Evolutionary conservation across 2,329 filamentous ascomycete species (phyloP).

Genomic region (Fusarium xyrophilum): DNA sequence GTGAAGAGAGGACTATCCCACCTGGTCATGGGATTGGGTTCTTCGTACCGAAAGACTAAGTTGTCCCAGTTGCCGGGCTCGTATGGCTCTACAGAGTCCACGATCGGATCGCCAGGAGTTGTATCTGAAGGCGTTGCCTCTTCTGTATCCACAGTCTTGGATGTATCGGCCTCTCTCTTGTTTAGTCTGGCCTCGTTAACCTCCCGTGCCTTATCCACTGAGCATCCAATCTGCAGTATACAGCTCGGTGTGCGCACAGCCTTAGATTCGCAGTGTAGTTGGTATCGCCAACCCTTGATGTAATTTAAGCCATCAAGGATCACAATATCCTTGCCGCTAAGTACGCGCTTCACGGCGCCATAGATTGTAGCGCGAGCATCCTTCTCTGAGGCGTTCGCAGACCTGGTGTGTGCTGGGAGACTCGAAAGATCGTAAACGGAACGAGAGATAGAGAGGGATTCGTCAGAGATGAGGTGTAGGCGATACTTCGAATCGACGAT

Average conservation of each 20-base stretch:
- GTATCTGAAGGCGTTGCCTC: neutral
- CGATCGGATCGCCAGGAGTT: neutral
- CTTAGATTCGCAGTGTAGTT: conserved; percentile 85
- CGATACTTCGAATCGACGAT: conserved; percentile 63
- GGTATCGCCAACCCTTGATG: conserved; percentile 89
- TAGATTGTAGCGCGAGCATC: conserved; percentile 79
- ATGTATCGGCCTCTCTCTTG: conserved; percentile 8
- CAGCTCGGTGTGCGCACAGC: conserved; percentile 77
- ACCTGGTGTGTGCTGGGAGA: conserved; percentile 66
- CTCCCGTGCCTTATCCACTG: conserved; percentile 57
- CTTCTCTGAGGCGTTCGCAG: conserved; percentile 79
- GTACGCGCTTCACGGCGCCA: conserved; percentile 77
- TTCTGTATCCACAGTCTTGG: neutral
- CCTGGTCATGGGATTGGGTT: conserved; percentile 82
- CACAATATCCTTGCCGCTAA: conserved; percentile 76
- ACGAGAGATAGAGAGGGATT: conserved; percentile 72
- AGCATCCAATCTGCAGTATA: conserved; percentile 70
- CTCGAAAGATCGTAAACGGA: conserved; percentile 72
- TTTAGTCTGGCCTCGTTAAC: conserved; percentile 68
- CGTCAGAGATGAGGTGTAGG: conserved; percentile 77
- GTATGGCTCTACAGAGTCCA: conserved; percentile 53
- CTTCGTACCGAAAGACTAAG: conserved; percentile 81
- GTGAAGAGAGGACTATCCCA: conserved; percentile 88
- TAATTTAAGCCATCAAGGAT: conserved; percentile 84
- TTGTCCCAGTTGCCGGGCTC: conserved; percentile 73